Conservation (phyloP, 441 rosid species). For the Erysimum pusillum region DNA sequence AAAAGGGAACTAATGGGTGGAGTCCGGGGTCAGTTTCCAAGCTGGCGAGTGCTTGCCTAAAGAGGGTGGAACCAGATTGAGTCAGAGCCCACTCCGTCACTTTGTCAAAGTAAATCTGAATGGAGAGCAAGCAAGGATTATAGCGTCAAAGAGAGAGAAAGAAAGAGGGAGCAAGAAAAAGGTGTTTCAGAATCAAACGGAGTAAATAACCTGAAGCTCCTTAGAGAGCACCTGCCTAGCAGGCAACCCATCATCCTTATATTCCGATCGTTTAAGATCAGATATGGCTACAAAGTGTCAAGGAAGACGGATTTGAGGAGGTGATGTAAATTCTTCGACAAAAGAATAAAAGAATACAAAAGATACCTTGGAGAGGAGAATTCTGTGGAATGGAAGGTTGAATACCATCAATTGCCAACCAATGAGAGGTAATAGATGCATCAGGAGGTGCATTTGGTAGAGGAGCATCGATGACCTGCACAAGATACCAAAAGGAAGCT, state of each 20-base stretch:
- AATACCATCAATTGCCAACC: slow-evolving; percentile 77
- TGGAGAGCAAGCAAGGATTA: slow-evolving; percentile 4
- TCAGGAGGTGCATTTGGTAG: slow-evolving; percentile 58
- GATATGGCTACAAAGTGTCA: slow-evolving; percentile 46
- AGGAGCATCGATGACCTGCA: slow-evolving; percentile 66
- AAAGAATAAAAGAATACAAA: neutral
- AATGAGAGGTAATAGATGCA: slow-evolving; percentile 58
- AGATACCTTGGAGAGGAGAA: slow-evolving; percentile 59
- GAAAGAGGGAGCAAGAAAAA: neutral
- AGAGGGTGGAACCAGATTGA: slow-evolving; percentile 54
- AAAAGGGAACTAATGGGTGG: slow-evolving; percentile 68
- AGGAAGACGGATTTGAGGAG: slow-evolving; percentile 6
- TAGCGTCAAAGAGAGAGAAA: neutral
- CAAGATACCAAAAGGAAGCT: slow-evolving; percentile 28
- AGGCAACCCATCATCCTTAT: slow-evolving; percentile 63
- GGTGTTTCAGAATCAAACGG: neutral
- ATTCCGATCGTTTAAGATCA: slow-evolving; percentile 60
- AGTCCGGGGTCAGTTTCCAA: slow-evolving; percentile 68
- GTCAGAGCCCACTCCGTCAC: slow-evolving; percentile 60
- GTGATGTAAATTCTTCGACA: slow-evolving; percentile 4
- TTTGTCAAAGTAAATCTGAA: slow-evolving; percentile 72
- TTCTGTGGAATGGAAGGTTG: slow-evolving; percentile 72
- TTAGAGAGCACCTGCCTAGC: slow-evolving; percentile 60
- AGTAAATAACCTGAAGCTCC: slow-evolving; percentile 69
- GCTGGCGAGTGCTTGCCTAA: slow-evolving; percentile 64